Evolutionary conservation across 2,329 filamentous ascomycete genomes (phyloP).

Genomic region (Cladophialophora immunda): DNA sequence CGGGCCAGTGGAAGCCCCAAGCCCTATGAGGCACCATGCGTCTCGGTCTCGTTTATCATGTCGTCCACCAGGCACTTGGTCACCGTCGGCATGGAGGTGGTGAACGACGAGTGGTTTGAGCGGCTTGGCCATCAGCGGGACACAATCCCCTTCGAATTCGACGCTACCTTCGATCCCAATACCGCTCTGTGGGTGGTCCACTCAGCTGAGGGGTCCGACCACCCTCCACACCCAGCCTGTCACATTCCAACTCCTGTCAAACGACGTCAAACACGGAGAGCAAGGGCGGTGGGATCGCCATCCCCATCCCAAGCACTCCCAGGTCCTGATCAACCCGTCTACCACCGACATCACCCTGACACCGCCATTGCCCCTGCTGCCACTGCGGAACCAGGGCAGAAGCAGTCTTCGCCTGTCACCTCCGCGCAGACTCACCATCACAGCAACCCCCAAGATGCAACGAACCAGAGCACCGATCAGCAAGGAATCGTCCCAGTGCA

Average conservation of each 20-base stretch:
- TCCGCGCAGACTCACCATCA: background rate
- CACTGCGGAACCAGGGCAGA: background rate
- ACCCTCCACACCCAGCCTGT: background rate
- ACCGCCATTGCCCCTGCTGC: background rate
- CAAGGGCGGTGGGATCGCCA: background rate
- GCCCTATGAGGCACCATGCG: background rate
- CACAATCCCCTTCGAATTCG: background rate
- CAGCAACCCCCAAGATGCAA: background rate
- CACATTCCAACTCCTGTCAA: background rate
- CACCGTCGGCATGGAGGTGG: background rate
- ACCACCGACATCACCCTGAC: background rate
- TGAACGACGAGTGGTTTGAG: background rate
- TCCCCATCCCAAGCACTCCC: background rate
- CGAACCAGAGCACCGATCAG: background rate
- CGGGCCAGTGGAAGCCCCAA: background rate
- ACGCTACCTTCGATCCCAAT: too few relatives aligned
- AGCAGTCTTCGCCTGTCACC: background rate
- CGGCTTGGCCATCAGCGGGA: background rate
- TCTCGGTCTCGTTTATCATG: background rate
- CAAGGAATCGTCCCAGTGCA: background rate
- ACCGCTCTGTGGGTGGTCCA: too few relatives aligned
- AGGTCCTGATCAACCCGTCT: background rate
- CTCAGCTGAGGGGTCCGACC: background rate
- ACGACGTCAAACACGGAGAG: background rate
- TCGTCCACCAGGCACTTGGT: background rate